phyloP scores from a whole-genome alignment of 805 yeast species.

The Pichia pseudocactophila region DNA sequence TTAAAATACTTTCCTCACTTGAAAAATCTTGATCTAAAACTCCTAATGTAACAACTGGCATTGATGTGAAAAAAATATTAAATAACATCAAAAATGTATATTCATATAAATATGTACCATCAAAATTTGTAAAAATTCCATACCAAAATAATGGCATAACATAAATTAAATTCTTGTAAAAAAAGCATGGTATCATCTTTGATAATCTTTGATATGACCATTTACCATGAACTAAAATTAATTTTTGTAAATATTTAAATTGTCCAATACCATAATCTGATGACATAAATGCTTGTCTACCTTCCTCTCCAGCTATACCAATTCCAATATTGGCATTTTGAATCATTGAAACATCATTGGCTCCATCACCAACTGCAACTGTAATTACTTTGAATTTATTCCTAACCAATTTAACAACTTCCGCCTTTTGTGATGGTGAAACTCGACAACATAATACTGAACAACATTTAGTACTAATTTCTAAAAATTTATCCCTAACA shows the following conservation, averaged over 20 bases:
- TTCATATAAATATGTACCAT: conserved; percentile 70
- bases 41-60: conserved; percentile 68
- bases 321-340: conserved; percentile 81
- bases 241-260: conserved; percentile 55
- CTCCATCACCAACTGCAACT: conserved; percentile 78
- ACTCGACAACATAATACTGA: conserved; percentile 80
- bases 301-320: conserved; percentile 84
- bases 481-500: conserved; percentile 48
- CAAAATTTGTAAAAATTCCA: conserved; percentile 59
- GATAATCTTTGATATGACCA: conserved; percentile 72
- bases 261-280: conserved; percentile 80
- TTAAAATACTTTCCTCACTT: conserved; percentile 53
- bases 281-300: conserved; percentile 81
- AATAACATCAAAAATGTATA: conserved; percentile 71
- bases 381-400: conserved; percentile 62
- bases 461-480: conserved; percentile 66
- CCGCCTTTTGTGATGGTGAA: conserved; percentile 77
- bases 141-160: conserved; percentile 72
- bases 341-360: conserved; percentile 83
- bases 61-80: conserved; percentile 72
- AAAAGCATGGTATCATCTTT: conserved; percentile 72
- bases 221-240: conserved; percentile 71
- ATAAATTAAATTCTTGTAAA: conserved; percentile 68
- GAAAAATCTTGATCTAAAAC: conserved; percentile 69
- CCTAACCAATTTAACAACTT: conserved; percentile 60